Evolutionary conservation across 352 stramenopile species (phyloP).

Genomic region (Globisporangium paroecandrum): DNA sequence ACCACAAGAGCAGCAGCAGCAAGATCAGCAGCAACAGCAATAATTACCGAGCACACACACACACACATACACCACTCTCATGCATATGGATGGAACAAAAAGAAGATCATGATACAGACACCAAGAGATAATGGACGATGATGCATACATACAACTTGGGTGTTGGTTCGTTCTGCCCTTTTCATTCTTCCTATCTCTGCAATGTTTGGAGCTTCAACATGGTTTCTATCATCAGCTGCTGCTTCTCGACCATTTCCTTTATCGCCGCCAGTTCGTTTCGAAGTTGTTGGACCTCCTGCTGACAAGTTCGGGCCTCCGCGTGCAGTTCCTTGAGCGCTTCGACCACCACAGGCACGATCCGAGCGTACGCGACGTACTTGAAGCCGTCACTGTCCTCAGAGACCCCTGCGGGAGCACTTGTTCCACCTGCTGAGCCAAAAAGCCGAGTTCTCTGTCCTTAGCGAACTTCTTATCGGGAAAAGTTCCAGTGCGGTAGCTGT

Average conservation of each 20-base stretch:
- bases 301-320: conserved; percentile 16
- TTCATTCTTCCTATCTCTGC: not conserved
- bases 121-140: not conserved
- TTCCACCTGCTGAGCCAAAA: conserved; percentile 88
- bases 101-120: conserved; percentile 5
- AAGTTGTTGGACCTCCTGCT: conserved; percentile 17
- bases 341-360: conserved; percentile 73
- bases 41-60: not conserved
- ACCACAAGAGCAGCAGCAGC: conserved; percentile 16
- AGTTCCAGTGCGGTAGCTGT: conserved; percentile 36
- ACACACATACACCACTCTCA: not conserved
- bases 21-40: not conserved
- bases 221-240: conserved; percentile 6
- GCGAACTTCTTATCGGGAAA: conserved; percentile 52
- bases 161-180: too few species aligned
- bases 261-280: not conserved
- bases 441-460: conserved; percentile 59
- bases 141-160: not conserved
- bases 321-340: conserved; percentile 68
- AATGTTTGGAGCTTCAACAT: not conserved
- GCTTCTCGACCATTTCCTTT: conserved; percentile 1
- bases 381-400: conserved; percentile 59
- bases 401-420: conserved; percentile 73
- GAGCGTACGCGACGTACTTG: conserved; percentile 87
- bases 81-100: not conserved